Evolutionary conservation across 352 stramenopile genomes (phyloP), one percentile per base, ranked within the genome.

Genomic region (Blastocystis sp.): DNA sequence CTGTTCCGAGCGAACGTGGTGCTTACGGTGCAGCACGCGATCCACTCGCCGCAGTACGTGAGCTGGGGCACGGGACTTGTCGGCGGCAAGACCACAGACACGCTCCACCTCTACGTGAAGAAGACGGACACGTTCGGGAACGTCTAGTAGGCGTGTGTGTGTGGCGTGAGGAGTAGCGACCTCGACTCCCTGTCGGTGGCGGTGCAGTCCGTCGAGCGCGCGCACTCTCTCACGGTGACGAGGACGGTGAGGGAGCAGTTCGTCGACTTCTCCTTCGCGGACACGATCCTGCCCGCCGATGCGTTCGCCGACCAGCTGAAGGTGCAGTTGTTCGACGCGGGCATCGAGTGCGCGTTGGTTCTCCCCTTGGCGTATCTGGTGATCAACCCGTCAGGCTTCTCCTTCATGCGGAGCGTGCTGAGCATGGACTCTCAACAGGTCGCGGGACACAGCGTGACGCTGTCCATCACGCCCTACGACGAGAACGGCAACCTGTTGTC

Each of bases 121-220:
- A 39, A 39, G 65, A 59, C 65, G 65, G 50, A 59, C 65, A 16
- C 26, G 19, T 74, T 74, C 65, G 65, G 65, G 19, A 50, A 74
- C 65, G 24, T n/a, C 19, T 24, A n/a, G 65, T 50, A n/a, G 19
- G 19, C 50, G 19, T 39, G n/a, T 33, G 19, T 33, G 19, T 16
- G 19, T 24, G 19, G 50, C 35, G 35, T 74, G 19, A 50, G 19
- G 19, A 16, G 16, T 55, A 55, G 45, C 45, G 16, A 55, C 45
- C 9, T 55, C 6, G 45, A 55, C 45, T 6, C 9, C 45, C 45
- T 55, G 6, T 6, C 45, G 45, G 6, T 55, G 6, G 16, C 45
- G 45, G 45, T 16, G 45, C 6, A 55, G 16, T 55, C 45, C 45
- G 16, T 19, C 6, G 45, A 6, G 6, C 9, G 6, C 45, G 9